Evolutionary conservation across 495 filamentous ascomycete species (phyloP).

Genomic region (Penicillium flavigenum): DNA sequence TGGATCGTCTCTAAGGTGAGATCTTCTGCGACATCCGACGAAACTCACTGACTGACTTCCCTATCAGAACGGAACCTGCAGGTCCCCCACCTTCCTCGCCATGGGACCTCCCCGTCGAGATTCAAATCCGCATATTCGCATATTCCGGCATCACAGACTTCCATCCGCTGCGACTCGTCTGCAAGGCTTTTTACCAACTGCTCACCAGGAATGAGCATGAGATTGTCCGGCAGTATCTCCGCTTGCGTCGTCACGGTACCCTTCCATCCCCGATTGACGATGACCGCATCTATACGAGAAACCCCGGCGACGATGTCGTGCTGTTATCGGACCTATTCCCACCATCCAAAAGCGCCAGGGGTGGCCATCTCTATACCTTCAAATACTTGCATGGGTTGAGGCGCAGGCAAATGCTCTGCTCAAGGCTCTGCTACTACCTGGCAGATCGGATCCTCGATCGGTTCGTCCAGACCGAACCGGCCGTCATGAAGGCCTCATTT

Average conservation of each 20-base stretch:
- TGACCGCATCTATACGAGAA: slow-evolving; percentile 44
- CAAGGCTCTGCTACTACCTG: slow-evolving; percentile 43
- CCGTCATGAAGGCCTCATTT: slow-evolving; percentile 35
- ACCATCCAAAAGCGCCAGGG: slow-evolving; percentile 44
- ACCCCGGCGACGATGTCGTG: slow-evolving; percentile 47
- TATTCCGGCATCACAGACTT: slow-evolving; percentile 43
- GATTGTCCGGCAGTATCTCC: slow-evolving; percentile 46
- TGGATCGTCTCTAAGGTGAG: slow-evolving; percentile 26
- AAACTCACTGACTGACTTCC: not conserved
- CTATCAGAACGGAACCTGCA: slow-evolving; percentile 15
- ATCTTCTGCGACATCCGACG: not conserved
- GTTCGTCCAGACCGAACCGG: slow-evolving; percentile 35
- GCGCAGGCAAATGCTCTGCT: slow-evolving; percentile 42
- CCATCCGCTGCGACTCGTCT: slow-evolving; percentile 41
- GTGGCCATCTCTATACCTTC: slow-evolving; percentile 47
- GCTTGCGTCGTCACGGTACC: slow-evolving; percentile 46
- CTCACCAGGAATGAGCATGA: slow-evolving; percentile 40
- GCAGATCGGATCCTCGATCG: slow-evolving; percentile 47
- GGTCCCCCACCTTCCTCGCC: slow-evolving; percentile 28
- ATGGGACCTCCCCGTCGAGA: slow-evolving; percentile 48
- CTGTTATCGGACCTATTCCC: slow-evolving; percentile 49
- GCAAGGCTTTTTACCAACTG: slow-evolving; percentile 39
- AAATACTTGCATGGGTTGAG: slow-evolving; percentile 41
- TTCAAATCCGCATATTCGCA: slow-evolving; percentile 48
- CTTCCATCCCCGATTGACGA: slow-evolving; percentile 44